Conservation (phyloP, 768 basidiomycete species). For the Mycena haematopus region DNA sequence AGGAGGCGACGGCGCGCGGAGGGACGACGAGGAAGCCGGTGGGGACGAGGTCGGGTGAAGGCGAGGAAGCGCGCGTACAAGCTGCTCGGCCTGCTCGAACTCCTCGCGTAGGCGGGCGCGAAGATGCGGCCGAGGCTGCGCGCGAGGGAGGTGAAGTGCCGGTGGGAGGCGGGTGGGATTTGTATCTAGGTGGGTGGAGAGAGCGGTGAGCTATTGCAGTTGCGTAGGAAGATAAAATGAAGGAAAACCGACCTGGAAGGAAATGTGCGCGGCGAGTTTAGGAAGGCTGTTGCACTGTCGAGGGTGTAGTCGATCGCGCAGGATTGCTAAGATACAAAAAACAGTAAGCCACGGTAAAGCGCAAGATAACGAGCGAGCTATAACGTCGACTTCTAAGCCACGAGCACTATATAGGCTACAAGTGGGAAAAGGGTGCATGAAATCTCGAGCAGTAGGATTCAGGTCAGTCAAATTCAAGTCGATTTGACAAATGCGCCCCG, state of each 20-base stretch:
- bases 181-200: conserved; percentile 77
- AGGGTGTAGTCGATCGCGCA: conserved; percentile 98
- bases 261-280: no score
- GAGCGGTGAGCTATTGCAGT: no score
- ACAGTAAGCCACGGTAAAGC: neutral
- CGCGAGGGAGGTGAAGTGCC: conserved; percentile 92
- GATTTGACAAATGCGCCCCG: no score
- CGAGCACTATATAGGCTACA: no score
- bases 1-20: no score
- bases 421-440: no score
- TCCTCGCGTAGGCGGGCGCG: conserved; percentile 96
- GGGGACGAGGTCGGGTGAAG: conserved; percentile 83
- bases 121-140: no score
- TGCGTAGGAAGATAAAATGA: neutral
- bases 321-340: conserved; percentile 79
- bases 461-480: no score
- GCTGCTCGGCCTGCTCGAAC: conserved; percentile 89
- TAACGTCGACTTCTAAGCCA: no score
- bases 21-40: conserved; percentile 46
- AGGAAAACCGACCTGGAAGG: no score
- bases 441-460: no score
- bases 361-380: neutral
- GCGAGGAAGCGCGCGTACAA: no score
- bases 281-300: conserved; percentile 87
- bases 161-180: conserved; percentile 79